Evolutionary conservation across 208 protist species (phyloP), one percentile per base, ranked within the genome.

Genomic region (Angomonas ambiguus): DNA sequence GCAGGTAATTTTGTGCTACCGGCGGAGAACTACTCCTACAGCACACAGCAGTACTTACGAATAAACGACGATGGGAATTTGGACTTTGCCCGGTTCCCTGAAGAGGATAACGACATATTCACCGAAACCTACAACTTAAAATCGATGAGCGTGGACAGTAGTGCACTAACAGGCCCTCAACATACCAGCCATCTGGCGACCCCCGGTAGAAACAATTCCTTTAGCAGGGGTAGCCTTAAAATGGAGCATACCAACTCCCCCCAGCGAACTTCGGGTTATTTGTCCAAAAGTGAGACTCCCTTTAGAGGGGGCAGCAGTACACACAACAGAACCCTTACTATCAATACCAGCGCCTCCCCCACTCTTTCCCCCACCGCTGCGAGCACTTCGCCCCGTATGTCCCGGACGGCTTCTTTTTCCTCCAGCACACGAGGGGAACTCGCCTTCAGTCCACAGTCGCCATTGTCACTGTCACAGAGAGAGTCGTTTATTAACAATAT

Each of bases 61-160:
- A 89, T 94, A 72, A 94, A 91, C 65, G 80, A 86, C 18, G 76
- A 85, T 32, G 88, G 88, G 33, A 88, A 80, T 65, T 74, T 94
- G n/a, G 88, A 94, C 51, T 76, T 90, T 60, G 85, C 83, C 42
- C 66, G 71, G 48, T 65, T 85, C 2, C 72, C 69, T 1, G 88
- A 89, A 24, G 82, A 94, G 5, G 88, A 93, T 62, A 28, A 74
- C 42, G 83, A 85, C 41, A 45, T 73, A 22, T 38, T 77, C 10
- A 68, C 56, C 3, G 76, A 80, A 35, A 71, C 80, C 16, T 62
- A 61, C 28, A 71, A 81, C 27, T 32, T 34, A 25, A 67, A 67
- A 16, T 76, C 71, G 6, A 53, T 56, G 24, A 67, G 65, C 16
- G 76, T 64, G 8, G 82, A 88, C 56, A 88, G 78, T 67, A 62